Base-by-base conservation (phyloP, 805 yeast species). In the Tetrapisispora iriomotensis region DNA sequence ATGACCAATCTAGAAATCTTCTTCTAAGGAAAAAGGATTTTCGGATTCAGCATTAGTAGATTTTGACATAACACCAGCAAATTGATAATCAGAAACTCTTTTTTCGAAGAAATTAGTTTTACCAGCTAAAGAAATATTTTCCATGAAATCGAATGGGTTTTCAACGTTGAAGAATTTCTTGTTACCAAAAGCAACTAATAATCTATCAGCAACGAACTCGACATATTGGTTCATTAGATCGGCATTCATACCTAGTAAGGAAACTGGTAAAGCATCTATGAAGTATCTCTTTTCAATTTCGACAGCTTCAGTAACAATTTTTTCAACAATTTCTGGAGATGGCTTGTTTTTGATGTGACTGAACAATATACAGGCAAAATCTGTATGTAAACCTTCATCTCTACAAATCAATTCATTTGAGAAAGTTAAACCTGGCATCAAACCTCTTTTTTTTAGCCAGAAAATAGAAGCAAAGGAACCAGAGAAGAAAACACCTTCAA, bases 111-210 rank as follows among this genome's bases (percentile, higher is more conserved):
- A 90, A 74, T 92, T 90, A 55, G 98, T 90, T 77, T 90, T 90
- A 67, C 98, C 98, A 43, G 96, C 94, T 54, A 90, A 77, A 8
- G 97, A 90, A 58, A 90, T 90, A 72, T 92, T 90, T 72, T 90
- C 98, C 98, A 90, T 90, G 62, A 90, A 90, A 66, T 90, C 98
- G 63, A 90, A 90, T 64, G 98, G 98, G 65, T 90, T 90, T 47
- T 84, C 71, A 44, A 74, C 90, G 55, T 86, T 84, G 77, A 76
- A 90, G 49, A 74, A 73, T 71, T 88, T 88, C 68, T 81, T 71
- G 74, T 86, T 85, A 50, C 98, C 98, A 50, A 90, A 74, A 5
- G 97, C 77, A 41, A 88, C 77, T 46, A 90, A 74, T 59, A 90
- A 74, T 71, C 98, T 82, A 69, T 90, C 98, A 53, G 98, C 98